Percentiles rank a stretch among this genome's conserved stretches.
These are phyloP conservation scores for Chlorokybus atmophyticus DNA, from an alignment of 139 green algal genomes.

Conservation along the genomic window DNA sequence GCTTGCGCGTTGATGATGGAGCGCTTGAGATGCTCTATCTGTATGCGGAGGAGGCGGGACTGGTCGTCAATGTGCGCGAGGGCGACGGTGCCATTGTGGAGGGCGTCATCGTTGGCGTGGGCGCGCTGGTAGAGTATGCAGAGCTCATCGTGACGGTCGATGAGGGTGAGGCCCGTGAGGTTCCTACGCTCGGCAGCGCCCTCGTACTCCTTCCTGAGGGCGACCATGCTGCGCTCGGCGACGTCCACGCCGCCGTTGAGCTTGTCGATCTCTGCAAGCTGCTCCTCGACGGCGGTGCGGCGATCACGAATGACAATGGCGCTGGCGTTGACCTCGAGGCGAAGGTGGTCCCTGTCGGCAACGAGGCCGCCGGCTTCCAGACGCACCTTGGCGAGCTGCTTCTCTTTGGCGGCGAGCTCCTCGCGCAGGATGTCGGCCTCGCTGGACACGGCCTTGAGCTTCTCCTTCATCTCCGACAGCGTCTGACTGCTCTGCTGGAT, in stretches of 20 bases:
- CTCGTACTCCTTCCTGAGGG: slow-evolving; percentile 46
- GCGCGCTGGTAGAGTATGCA: slow-evolving; percentile 69
- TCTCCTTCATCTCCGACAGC: slow-evolving; percentile 59
- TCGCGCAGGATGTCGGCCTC: slow-evolving; percentile 57
- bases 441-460: slow-evolving; percentile 56
- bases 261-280: slow-evolving; percentile 55
- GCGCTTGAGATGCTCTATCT: too few relatives aligned
- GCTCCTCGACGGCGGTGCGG: slow-evolving; percentile 53
- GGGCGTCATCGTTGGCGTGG: too few relatives aligned
- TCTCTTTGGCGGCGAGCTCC: slow-evolving; percentile 43
- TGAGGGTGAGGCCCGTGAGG: slow-evolving; percentile 55
- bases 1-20: too few relatives aligned
- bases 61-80: too few relatives aligned
- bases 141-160: slow-evolving; percentile 74
- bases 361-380: slow-evolving; percentile 29
- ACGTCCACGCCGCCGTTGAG: slow-evolving; percentile 55
- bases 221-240: slow-evolving; percentile 52
- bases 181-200: slow-evolving; percentile 44
- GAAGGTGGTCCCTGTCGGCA: slow-evolving; percentile 42
- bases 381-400: slow-evolving; percentile 40
- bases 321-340: slow-evolving; percentile 44
- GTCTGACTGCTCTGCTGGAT: slow-evolving; percentile 40
- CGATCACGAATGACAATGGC: slow-evolving; percentile 40
- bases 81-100: too few relatives aligned
- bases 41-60: too few relatives aligned